These are phyloP conservation scores for Eucalyptus sp. DNA, from an alignment of 345 rosid genomes.

Conservation along the genomic window DNA sequence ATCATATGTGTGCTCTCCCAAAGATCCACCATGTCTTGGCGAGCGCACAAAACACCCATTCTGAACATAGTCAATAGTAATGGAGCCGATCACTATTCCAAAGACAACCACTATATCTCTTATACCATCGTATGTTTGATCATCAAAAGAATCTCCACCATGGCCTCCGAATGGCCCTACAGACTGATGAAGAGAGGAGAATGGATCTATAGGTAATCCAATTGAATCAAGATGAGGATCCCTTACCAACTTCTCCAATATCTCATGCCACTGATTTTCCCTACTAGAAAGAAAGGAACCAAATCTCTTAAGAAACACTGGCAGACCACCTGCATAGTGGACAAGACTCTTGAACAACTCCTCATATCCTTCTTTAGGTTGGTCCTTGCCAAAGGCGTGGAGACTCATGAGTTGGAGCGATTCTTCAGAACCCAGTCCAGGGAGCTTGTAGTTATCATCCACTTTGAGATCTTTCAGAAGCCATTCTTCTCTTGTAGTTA, in stretches of 20 bases:
- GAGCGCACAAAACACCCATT: not conserved
- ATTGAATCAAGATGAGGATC: not conserved
- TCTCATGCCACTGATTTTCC: not conserved
- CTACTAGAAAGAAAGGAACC: not conserved
- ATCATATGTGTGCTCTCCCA: not conserved
- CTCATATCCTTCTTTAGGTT: not conserved
- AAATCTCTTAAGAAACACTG: not conserved
- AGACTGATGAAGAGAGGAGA: not conserved
- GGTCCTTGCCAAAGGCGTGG: not conserved
- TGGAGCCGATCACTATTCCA: not conserved
- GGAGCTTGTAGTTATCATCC: not conserved
- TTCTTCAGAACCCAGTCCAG: not conserved
- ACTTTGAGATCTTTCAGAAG: not conserved
- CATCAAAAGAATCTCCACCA: not conserved
- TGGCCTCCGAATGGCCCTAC: not conserved
- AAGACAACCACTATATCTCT: not conserved
- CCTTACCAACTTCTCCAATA: not conserved
- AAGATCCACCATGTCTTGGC: not conserved
- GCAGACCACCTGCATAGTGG: not conserved
- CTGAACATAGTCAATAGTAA: not conserved
- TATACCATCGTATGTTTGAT: not conserved
- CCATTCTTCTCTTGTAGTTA: not conserved
- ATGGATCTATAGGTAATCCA: not conserved
- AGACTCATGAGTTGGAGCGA: not conserved
- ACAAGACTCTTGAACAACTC: not conserved